Evolutionary conservation across 2,329 filamentous ascomycete genomes (phyloP).

Genomic region (Pseudogymnoascus verrucosus): DNA sequence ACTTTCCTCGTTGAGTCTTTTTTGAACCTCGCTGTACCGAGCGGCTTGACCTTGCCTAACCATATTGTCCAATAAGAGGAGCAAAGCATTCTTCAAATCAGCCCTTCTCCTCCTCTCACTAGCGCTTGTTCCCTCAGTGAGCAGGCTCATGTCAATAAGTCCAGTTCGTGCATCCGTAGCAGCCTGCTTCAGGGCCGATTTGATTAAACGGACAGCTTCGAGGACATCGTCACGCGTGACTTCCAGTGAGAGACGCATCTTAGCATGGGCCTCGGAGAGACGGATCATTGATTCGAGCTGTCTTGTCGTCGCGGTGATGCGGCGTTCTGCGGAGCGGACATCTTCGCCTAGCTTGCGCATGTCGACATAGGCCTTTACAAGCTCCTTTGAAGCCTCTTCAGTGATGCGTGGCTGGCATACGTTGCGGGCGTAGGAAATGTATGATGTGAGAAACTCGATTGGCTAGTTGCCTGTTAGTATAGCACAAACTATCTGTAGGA

Average conservation of each 20-base stretch:
- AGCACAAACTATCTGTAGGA: slow-evolving; percentile 3
- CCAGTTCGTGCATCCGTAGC: slow-evolving; percentile 90
- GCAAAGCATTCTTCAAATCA: slow-evolving; percentile 73
- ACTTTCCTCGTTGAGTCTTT: slow-evolving; percentile 62
- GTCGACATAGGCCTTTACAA: slow-evolving; percentile 80
- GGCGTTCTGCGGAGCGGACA: slow-evolving; percentile 80
- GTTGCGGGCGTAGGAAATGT: slow-evolving; percentile 91
- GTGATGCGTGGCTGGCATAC: slow-evolving; percentile 79
- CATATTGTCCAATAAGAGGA: slow-evolving; percentile 73
- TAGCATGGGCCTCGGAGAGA: slow-evolving; percentile 89
- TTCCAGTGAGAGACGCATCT: slow-evolving; percentile 76
- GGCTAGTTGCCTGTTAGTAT: slow-evolving; percentile 46
- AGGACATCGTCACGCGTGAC: slow-evolving; percentile 78
- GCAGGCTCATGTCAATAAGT: slow-evolving; percentile 89
- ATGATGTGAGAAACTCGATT: slow-evolving; percentile 89
- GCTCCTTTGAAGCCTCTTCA: slow-evolving; percentile 69
- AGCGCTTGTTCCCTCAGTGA: slow-evolving; percentile 89
- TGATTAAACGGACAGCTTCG: slow-evolving; percentile 88
- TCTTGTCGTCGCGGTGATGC: slow-evolving; percentile 93
- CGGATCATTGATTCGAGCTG: slow-evolving; percentile 99
- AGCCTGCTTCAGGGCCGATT: slow-evolving; percentile 87
- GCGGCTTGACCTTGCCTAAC: slow-evolving; percentile 59
- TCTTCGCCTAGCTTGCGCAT: slow-evolving; percentile 92
- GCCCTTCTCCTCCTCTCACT: slow-evolving; percentile 75
- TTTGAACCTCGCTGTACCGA: slow-evolving; percentile 70